Evolutionary conservation across 345 rosid species (phyloP).

Genomic region (Salix dunnii): DNA sequence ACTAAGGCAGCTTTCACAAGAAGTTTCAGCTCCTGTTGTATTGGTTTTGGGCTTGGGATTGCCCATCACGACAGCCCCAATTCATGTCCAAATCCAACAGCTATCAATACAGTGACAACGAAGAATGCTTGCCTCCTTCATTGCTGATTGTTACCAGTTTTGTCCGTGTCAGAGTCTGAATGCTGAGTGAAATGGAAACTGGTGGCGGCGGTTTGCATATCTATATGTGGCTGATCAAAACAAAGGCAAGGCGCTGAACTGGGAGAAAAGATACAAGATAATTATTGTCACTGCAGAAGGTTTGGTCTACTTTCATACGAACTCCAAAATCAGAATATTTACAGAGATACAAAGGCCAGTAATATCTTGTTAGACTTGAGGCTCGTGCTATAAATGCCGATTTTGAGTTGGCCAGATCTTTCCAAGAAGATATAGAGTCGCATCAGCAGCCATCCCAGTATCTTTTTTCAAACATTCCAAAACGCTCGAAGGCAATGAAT

Average conservation of each 20-base stretch:
- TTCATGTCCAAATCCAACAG: neutral
- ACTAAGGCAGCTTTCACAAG: too few relatives aligned
- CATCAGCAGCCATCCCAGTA: conserved; percentile 89
- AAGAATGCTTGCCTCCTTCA: neutral
- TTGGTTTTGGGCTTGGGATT: too few relatives aligned
- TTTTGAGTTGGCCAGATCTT: conserved; percentile 90
- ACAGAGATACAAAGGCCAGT: conserved; percentile 90
- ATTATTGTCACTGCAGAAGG: conserved; percentile 87
- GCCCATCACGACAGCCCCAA: too few relatives aligned
- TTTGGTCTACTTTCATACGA: conserved; percentile 75
- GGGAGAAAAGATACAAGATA: conserved; percentile 63
- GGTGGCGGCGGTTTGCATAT: conserved; percentile 1
- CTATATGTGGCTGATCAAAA: conserved; percentile 44
- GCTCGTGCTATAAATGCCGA: conserved; percentile 90
- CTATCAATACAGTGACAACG: neutral
- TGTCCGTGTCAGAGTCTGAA: neutral
- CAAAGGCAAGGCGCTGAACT: conserved; percentile 58
- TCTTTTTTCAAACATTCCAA: neutral
- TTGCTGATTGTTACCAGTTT: neutral
- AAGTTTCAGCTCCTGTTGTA: too few relatives aligned
- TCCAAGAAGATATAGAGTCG: conserved; percentile 83
- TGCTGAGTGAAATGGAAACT: neutral
- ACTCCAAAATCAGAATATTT: conserved; percentile 62
- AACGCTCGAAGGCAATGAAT: neutral
- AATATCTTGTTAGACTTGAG: conserved; percentile 73